Conservation (phyloP, 768 basidiomycete species). For the Mycena latifolia region DNA sequence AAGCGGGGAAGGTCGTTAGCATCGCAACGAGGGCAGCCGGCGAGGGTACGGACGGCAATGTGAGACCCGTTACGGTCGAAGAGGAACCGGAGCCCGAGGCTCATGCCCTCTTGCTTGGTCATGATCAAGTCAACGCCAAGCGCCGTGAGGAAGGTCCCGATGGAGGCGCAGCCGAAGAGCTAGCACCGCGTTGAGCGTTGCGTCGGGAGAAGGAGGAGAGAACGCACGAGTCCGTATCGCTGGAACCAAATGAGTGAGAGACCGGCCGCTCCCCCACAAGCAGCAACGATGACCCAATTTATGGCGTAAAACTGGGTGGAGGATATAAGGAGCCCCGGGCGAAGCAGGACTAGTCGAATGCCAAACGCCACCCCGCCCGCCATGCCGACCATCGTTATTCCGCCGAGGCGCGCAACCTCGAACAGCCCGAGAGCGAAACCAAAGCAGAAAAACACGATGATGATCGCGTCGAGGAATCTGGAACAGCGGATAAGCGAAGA, state of each 20-base stretch:
- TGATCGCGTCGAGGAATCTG: slow-evolving; percentile 58
- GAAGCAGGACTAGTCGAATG: slow-evolving; percentile 65
- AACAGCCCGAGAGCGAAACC: slow-evolving; percentile 69
- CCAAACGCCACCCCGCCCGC: slow-evolving; percentile 70
- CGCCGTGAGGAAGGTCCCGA: slow-evolving; percentile 69
- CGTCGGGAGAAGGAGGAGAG: background rate
- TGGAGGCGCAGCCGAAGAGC: slow-evolving; percentile 65
- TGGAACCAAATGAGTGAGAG: slow-evolving; percentile 58
- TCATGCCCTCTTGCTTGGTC: slow-evolving; percentile 72
- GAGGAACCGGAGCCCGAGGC: slow-evolving; percentile 71
- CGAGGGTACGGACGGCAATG: slow-evolving; percentile 55
- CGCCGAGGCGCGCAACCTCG: slow-evolving; percentile 61
- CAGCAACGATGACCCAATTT: slow-evolving; percentile 68
- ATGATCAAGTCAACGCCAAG: slow-evolving; percentile 70
- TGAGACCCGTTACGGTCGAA: slow-evolving; percentile 74
- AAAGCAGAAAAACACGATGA: slow-evolving; percentile 61
- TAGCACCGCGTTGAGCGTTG: slow-evolving; percentile 33
- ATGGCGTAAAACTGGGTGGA: slow-evolving; percentile 47
- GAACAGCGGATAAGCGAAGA: background rate
- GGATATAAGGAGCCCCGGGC: slow-evolving; percentile 61
- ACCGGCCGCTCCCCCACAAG: slow-evolving; percentile 57
- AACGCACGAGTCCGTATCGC: slow-evolving; percentile 64
- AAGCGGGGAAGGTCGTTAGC: slow-evolving; percentile 1
- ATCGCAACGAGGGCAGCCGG: background rate
- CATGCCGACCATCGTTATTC: slow-evolving; percentile 59